Conservation (phyloP, 495 filamentous ascomycete species). For the Penicillium atrosanguineum region DNA sequence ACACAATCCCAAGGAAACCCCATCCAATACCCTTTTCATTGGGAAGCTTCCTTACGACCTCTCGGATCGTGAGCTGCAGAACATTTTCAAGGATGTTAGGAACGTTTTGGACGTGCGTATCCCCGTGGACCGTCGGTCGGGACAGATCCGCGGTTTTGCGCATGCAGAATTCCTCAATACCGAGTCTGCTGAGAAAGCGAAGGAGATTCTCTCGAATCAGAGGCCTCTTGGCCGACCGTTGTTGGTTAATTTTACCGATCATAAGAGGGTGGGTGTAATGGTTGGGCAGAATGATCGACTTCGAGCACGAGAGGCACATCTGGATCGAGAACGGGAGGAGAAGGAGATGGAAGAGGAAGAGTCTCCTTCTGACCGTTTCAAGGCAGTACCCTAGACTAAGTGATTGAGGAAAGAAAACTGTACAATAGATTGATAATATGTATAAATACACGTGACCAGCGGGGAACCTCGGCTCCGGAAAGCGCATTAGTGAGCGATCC, state of each 20-base stretch:
- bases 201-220: constrained; percentile 53
- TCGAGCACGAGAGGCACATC: constrained; percentile 1
- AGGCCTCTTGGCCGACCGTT: constrained; percentile 65
- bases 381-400: background rate
- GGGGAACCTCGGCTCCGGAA: constrained; percentile 36
- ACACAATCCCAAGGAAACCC: constrained; percentile 14
- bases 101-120: constrained; percentile 82
- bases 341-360: background rate
- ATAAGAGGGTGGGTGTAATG: constrained; percentile 11
- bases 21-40: constrained; percentile 72
- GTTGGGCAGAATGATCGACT: background rate
- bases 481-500: constrained; percentile 26
- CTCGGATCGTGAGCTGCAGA: constrained; percentile 82
- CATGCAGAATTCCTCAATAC: constrained; percentile 82
- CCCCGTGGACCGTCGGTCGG: constrained; percentile 84
- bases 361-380: background rate
- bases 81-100: constrained; percentile 68
- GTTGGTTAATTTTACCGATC: constrained; percentile 58
- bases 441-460: constrained; percentile 30
- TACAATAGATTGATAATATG: background rate
- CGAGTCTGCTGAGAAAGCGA: constrained; percentile 56
- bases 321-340: background rate
- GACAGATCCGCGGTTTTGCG: constrained; percentile 83
- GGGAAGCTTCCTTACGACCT: constrained; percentile 90
- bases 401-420: background rate